These are phyloP conservation scores for Malassezia obtusa DNA, from an alignment of 1,284 basidiomycete genomes.

Conservation along the genomic window DNA sequence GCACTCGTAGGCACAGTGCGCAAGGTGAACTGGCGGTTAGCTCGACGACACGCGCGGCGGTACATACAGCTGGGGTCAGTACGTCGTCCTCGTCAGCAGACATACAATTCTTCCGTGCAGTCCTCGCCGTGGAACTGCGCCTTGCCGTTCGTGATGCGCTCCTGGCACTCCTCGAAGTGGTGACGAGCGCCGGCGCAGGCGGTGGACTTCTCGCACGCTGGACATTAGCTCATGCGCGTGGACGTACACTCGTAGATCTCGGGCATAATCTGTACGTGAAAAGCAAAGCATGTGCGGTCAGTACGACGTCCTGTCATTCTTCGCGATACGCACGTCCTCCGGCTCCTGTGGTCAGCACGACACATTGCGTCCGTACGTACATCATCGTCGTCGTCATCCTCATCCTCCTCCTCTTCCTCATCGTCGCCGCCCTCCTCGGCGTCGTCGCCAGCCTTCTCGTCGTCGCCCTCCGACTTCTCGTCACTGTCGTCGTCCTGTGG, in stretches of 20 bases:
- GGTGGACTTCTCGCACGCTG: slow-evolving; percentile 46
- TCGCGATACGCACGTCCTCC: slow-evolving; percentile 33
- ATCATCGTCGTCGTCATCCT: slow-evolving; percentile 23
- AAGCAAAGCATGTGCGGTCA: not conserved
- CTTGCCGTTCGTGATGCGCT: slow-evolving; percentile 42
- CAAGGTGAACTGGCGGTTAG: slow-evolving; percentile 30
- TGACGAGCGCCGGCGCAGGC: slow-evolving; percentile 39
- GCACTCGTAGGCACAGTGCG: slow-evolving; percentile 43
- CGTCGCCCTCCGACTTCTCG: slow-evolving; percentile 3
- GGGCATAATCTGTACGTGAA: slow-evolving; percentile 20
- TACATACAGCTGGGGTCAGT: slow-evolving; percentile 14
- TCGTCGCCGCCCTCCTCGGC: slow-evolving; percentile 18
- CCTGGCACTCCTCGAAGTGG: slow-evolving; percentile 47
- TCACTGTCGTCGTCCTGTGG: slow-evolving; percentile 7
- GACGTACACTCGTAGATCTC: slow-evolving; percentile 33
- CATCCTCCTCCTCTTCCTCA: slow-evolving; percentile 30
- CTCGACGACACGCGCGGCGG: not conserved
- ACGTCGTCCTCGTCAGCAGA: not conserved
- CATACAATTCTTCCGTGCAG: slow-evolving; percentile 48
- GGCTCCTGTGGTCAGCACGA: slow-evolving; percentile 25
- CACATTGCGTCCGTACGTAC: not conserved
- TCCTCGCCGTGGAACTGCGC: slow-evolving; percentile 40
- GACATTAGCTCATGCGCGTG: not conserved
- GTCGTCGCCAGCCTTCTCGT: slow-evolving; percentile 2
- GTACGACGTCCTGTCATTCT: not conserved